Evolutionary conservation across 2,329 filamentous ascomycete species (phyloP), one percentile per base, ranked within the genome.

Genomic region (Penicillium aurantiogriseum): DNA sequence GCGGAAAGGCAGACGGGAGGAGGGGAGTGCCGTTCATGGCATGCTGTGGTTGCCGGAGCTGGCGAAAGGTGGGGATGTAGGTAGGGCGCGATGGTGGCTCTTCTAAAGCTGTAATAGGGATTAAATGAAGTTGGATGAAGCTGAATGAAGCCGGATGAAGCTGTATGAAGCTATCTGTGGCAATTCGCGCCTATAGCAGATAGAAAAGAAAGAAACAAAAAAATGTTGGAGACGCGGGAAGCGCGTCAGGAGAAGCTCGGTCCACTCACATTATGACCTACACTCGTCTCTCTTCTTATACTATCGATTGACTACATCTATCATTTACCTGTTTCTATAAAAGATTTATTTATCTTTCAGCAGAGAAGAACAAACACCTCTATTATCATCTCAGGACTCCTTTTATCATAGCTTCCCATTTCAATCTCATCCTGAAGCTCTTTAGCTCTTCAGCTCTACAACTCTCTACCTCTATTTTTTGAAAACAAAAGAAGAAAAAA

Each of bases 21-120:
- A 87, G 88, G 77, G 88, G 90, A 80, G 90, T 94, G 76, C 82
- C 84, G 84, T 86, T 90, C 91, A 93, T 93, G 78, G 85, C 86
- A 88, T 88, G 73, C 75, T 78, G 74, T 69, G 68, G 63, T 67
- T 60, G 61, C 62, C 47, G 57, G 57, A 58, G 51, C 59, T 56
- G 49, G 42, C 51, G 47, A 35, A 27, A 33, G 15, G n/a, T 23
- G 39, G 7, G 36, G 38, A 19, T 31, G 48, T 33, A 51, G n/a
- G 10, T 33, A 43, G 25, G 43, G 38, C 10, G 13, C 15, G 11
- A 43, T 43, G 19, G 0, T 43, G 17, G 23, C 2, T 8, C 31
- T 50, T 23, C 10, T n/a, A 43, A 33, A 43, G 27, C 48, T 51
- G 10, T 31, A 31, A 25, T n/a, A 25, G 17, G 21, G 2, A 2